Evolutionary conservation across 257 asterid species (phyloP), one percentile per base, ranked within the genome.

Genomic region (Fraxinus anomala): DNA sequence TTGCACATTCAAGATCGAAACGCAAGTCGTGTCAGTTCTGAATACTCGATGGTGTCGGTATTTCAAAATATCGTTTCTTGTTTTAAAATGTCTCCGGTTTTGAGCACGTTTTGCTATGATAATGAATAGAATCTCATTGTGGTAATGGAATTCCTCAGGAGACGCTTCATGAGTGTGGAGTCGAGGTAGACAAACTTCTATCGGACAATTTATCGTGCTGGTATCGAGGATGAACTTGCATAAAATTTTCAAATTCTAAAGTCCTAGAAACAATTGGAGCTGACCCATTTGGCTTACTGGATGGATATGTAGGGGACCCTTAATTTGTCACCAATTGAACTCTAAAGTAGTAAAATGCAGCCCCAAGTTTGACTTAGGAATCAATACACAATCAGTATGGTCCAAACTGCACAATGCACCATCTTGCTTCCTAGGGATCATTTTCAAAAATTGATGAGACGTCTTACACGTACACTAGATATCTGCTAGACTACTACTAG

Each of bases 21-120:
- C 91, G 98, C 82, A 94, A 70, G 42, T 94, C 96, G 83, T 40
- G 91, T 92, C 51, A 91, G 87, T 79, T 87, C 85, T 33, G 97
- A 91, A 59, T 90, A 91, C 4, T 83, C 91, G 7, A 79, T 24
- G 68, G 90, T 81, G 77, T 94, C 96, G 0, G 82, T 61, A 21
- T 54, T 74, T 0, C 89, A 80, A 82, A 91, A 90, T 34, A 68
- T 59, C 76, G 89, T 87, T 39, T 89, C 40, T 77, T 89, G 90
- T 88, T 88, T 85, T 86, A 90, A 76, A 76, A 82, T 23, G 77
- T 78, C 86, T 21, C 94, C 96, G 3, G 47, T 61, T 74, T 84
- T 87, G 21, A 89, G 91, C 70, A 81, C 69, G 70, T 78, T 79
- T 42, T 40, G 44, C 0, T 87, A 37, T 8, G 87, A 77, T 2